A percentile compares a stretch with the other conserved stretches of the same genome.
These are phyloP conservation scores for Hydnomerulius pinastri DNA, from an alignment of 768 basidiomycete species.

Conservation along the genomic window DNA sequence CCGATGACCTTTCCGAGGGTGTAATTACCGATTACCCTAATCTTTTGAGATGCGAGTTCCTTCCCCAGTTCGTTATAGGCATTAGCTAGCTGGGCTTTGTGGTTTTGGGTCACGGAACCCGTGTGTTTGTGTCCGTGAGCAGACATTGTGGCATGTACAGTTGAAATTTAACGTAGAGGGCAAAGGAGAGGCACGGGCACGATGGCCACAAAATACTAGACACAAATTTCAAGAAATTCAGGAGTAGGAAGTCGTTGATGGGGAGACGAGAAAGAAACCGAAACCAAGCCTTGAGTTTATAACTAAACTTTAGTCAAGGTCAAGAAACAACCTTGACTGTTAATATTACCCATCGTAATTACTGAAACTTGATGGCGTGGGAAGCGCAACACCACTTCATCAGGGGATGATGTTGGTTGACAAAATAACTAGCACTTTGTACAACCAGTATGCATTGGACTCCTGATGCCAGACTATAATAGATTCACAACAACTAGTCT, in stretches of 20 bases:
- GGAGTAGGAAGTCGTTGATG: conserved; percentile 5
- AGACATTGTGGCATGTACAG: conserved; percentile 44
- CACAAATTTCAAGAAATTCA: conserved; percentile 19
- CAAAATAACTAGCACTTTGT: not conserved
- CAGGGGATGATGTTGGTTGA: not conserved
- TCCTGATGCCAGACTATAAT: too few relatives aligned
- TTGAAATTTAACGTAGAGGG: conserved; percentile 25
- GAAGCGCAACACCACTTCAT: conserved; percentile 9
- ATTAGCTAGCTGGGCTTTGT: conserved; percentile 86
- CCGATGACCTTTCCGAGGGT: conserved; percentile 93
- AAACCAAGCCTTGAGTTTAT: not conserved
- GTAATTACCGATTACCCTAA: conserved; percentile 93
- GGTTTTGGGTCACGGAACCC: conserved; percentile 66
- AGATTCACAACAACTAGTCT: not conserved
- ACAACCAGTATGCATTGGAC: too few relatives aligned
- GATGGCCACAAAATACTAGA: conserved; percentile 28
- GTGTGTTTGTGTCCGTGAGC: conserved; percentile 60
- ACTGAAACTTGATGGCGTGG: conserved; percentile 15
- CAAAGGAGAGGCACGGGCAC: conserved; percentile 40
- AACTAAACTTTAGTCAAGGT: conserved; percentile 4
- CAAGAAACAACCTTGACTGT: conserved; percentile 13
- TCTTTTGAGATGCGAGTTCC: conserved; percentile 88
- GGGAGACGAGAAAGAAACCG: not conserved
- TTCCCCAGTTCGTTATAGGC: conserved; percentile 98
- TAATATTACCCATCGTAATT: conserved; percentile 4